Conservation (phyloP, 352 stramenopile genomes). For the Phytophthora lateralis region DNA sequence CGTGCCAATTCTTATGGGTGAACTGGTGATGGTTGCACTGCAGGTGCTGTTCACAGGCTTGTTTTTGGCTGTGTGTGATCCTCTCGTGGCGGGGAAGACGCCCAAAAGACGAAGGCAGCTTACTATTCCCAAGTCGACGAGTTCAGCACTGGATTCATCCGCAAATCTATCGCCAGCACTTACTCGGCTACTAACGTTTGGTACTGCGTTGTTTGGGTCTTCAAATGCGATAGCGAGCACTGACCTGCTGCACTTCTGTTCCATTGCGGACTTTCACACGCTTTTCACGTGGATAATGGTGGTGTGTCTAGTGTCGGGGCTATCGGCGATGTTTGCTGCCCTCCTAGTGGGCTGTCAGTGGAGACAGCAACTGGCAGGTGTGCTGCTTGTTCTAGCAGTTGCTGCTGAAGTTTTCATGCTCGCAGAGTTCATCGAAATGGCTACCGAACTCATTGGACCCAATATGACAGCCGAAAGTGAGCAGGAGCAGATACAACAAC, state of each 20-base stretch:
- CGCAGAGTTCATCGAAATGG: conserved; percentile 23
- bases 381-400: conserved; percentile 27
- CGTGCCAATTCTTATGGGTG: conserved; percentile 15
- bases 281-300: conserved; percentile 41
- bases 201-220: conserved; percentile 14
- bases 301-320: conserved; percentile 28
- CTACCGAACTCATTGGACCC: conserved; percentile 6
- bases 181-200: conserved; percentile 13
- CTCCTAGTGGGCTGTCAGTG: conserved; percentile 27
- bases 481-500: conserved; percentile 1
- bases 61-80: conserved; percentile 15
- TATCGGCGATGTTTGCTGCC: conserved; percentile 26
- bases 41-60: conserved; percentile 25
- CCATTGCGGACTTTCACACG: conserved; percentile 26
- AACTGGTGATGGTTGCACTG: conserved; percentile 15
- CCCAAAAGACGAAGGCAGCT: conserved; percentile 16
- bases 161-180: conserved; percentile 3
- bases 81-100: conserved; percentile 3
- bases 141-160: neutral
- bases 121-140: conserved; percentile 1
- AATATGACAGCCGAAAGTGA: conserved; percentile 4
- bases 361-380: conserved; percentile 18
- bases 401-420: conserved; percentile 24
- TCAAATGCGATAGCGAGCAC: conserved; percentile 29
- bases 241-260: conserved; percentile 35